Base-by-base conservation (phyloP, 2,329 filamentous ascomycete genomes). In the Fusarium sp. region DNA sequence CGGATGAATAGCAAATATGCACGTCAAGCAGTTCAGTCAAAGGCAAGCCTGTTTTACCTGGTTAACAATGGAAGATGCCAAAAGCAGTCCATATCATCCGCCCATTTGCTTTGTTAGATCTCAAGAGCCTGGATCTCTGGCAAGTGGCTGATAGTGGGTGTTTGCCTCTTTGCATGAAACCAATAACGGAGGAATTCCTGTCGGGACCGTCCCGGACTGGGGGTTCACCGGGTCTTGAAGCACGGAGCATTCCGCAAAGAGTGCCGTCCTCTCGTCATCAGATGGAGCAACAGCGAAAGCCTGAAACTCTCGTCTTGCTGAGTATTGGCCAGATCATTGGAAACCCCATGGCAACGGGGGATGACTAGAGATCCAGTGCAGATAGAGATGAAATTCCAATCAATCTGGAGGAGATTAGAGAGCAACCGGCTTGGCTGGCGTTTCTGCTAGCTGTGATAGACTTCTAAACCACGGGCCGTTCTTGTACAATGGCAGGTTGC, bases 331-430 rank as follows among this genome's bases (percentile, higher is more conserved):
- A 34, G 43, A 31, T 19, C 38, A 45, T 44, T 26, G 28, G 28
- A 31, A 36, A 34, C 60, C 57, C 65, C 66, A 67, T 58, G 53
- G 64, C 44, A 61, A 57, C 52, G 38, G 49, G 10, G 28, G 28
- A 13, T 31, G 13, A 11, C 28, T 31, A 13, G 28, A 31, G 28
- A 31, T 31, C 28, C 56, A 53, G 45, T 33, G 62, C 45, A 58
- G 45, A 34, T 40, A 58, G 50, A 46, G 24, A 39, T 39, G 47
- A 71, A 31, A 74, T 74, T 71, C 63, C 72, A 75, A 66, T 62
- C 71, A 71, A 64, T 52, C 64, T 61, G 69, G 53, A 74, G 67
- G 62, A 69, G 52, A 69, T 72, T 73, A 53, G 55, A 33, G 44
- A 58, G 49, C 49, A 62, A 57, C 47, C 62, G 43, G 50, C 34